Conservation (phyloP, 2,329 filamentous ascomycete species). For the Paecilomyces formosus region DNA sequence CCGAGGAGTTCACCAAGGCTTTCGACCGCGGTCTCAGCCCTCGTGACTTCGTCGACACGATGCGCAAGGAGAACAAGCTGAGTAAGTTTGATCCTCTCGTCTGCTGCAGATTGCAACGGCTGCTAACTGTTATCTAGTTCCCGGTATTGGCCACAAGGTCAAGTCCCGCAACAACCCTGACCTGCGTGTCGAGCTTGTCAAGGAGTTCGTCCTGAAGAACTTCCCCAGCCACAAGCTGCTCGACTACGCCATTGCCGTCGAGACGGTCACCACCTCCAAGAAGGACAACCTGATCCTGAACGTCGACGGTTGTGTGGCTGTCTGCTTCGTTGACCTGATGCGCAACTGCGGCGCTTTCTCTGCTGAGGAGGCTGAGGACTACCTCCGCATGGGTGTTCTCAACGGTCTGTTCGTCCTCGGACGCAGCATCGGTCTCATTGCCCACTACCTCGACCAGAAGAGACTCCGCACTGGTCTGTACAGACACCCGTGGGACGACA, state of each 20-base stretch:
- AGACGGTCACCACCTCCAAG: constrained; percentile 98
- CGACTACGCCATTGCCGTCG: constrained; percentile 95
- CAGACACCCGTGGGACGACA: constrained; percentile 98
- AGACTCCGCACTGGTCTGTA: constrained; percentile 95
- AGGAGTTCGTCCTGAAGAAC: constrained; percentile 96
- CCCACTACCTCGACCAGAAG: constrained; percentile 99
- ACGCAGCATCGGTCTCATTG: constrained; percentile 96
- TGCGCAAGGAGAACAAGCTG: constrained; percentile 99
- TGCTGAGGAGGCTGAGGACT: constrained; percentile 93
- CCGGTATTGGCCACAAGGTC: constrained; percentile 97
- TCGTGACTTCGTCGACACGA: constrained; percentile 96
- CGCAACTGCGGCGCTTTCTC: constrained; percentile 98
- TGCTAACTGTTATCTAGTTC: constrained; percentile 48
- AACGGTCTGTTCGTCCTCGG: constrained; percentile 99
- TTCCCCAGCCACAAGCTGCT: constrained; percentile 98
- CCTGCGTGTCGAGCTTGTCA: constrained; percentile 97
- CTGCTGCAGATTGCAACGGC: neutral
- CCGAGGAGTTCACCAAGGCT: constrained; percentile 96
- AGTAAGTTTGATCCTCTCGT: constrained; percentile 46
- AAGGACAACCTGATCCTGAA: constrained; percentile 99
- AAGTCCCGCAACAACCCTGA: constrained; percentile 99
- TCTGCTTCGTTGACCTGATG: constrained; percentile 97
- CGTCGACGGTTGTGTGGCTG: constrained; percentile 94
- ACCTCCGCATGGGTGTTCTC: constrained; percentile 97
- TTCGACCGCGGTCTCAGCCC: constrained; percentile 97